phyloP scores from a whole-genome alignment of 768 basidiomycete species.

The Phallus indusiatus region DNA sequence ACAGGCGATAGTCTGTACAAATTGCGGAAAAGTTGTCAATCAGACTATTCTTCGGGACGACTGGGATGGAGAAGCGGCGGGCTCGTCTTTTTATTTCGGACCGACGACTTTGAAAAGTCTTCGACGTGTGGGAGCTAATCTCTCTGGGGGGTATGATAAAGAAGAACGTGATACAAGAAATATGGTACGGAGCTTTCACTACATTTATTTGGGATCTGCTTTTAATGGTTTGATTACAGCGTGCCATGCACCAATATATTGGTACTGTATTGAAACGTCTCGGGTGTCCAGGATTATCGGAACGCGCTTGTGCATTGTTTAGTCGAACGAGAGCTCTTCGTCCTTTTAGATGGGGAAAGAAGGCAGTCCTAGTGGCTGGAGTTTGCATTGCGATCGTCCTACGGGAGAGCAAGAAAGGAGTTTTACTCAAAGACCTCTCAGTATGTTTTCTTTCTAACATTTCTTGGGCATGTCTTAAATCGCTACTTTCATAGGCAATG shows the following conservation, averaged over 20 bases:
- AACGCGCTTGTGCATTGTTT: conserved; percentile 61
- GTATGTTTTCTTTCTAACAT: conserved; percentile 18
- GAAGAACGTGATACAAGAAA: conserved; percentile 58
- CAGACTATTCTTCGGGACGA: conserved; percentile 48
- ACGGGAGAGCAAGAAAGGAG: conserved; percentile 60
- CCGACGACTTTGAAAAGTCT: conserved; percentile 36
- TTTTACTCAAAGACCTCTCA: conserved; percentile 60
- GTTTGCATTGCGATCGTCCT: conserved; percentile 62
- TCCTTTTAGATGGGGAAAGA: conserved; percentile 64
- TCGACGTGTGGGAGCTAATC: conserved; percentile 46
- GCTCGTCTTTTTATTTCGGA: conserved; percentile 24
- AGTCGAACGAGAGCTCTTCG: conserved; percentile 48
- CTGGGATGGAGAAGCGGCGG: conserved; percentile 27
- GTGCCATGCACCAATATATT: conserved; percentile 56
- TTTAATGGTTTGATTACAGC: conserved; percentile 30
- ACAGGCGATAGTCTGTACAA: conserved; percentile 53
- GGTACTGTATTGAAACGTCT: conserved; percentile 49
- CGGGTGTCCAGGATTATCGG: conserved; percentile 47
- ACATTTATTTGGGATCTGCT: conserved; percentile 10
- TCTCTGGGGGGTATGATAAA: conserved; percentile 51
- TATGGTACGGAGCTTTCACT: conserved; percentile 32
- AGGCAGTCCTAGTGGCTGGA: conserved; percentile 58
- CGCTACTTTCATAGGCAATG: conserved; percentile 25
- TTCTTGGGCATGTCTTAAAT: not conserved
- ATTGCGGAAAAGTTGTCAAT: conserved; percentile 62